Percentiles rank a stretch among this genome's conserved stretches.
Conservation (phyloP, 805 yeast genomes). For the Saccharomycopsis sp. region DNA sequence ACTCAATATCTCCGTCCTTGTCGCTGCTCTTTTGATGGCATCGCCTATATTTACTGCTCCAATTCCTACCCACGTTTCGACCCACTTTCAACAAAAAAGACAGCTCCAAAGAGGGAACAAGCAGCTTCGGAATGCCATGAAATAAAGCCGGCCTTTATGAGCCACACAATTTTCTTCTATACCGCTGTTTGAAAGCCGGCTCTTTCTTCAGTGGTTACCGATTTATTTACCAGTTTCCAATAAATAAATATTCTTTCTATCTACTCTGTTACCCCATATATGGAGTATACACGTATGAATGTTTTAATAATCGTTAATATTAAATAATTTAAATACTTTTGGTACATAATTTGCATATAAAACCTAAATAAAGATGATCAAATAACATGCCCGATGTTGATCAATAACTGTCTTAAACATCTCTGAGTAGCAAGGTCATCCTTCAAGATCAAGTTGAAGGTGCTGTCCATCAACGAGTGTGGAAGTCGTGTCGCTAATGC, state of each 20-base stretch:
- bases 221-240: neutral
- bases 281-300: neutral
- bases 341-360: too few relatives aligned
- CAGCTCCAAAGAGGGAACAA: neutral
- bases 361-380: too few relatives aligned
- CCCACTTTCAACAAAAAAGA: neutral
- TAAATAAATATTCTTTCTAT: neutral
- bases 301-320: too few relatives aligned
- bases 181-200: neutral
- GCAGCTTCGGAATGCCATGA: neutral
- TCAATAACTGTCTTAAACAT: constrained; percentile 67
- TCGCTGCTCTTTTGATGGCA: neutral
- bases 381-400: constrained; percentile 4
- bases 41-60: neutral
- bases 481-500: constrained; percentile 81
- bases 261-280: neutral
- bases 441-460: constrained; percentile 68
- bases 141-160: neutral
- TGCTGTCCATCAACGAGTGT: constrained; percentile 78
- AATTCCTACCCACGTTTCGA: neutral
- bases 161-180: neutral
- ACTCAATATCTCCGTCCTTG: neutral
- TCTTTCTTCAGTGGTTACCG: neutral
- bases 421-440: constrained; percentile 87
- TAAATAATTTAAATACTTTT: too few relatives aligned